phyloP scores from a whole-genome alignment of 1,284 basidiomycete genomes.

The Peniophora sp. region DNA sequence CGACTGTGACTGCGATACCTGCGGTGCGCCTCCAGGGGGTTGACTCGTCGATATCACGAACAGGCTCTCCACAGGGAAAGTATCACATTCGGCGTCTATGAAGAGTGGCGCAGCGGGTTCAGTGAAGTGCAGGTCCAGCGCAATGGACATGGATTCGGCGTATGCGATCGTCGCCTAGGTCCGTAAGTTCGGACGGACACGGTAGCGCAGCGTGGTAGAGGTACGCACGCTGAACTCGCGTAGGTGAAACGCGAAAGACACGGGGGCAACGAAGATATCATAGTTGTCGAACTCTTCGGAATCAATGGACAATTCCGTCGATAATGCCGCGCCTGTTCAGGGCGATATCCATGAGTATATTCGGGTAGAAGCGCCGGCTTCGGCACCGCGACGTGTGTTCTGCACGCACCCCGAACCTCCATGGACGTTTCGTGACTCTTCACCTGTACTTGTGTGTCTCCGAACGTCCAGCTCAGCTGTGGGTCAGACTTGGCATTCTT shows the following conservation, averaged over 20 bases:
- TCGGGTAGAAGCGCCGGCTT: no score
- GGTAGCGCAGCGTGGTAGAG: conserved; percentile 1
- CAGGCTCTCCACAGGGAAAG: conserved; percentile 39
- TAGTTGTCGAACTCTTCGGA: conserved; percentile 74
- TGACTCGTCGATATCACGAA: conserved; percentile 73
- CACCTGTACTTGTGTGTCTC: conserved; percentile 54
- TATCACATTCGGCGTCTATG: conserved; percentile 62
- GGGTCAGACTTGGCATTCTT: conserved; percentile 60
- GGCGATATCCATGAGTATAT: neutral
- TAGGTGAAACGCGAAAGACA: conserved; percentile 68
- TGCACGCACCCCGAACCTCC: conserved; percentile 51
- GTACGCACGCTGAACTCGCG: conserved; percentile 68
- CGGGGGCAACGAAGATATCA: conserved; percentile 49
- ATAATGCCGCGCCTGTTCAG: conserved; percentile 23
- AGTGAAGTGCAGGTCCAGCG: conserved; percentile 67
- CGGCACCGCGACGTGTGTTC: neutral
- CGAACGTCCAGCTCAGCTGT: conserved; percentile 71
- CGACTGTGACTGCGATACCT: conserved; percentile 11
- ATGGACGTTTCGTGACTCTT: conserved; percentile 60
- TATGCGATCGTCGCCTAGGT: conserved; percentile 66
- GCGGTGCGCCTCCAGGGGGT: conserved; percentile 28
- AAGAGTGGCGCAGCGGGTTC: conserved; percentile 64
- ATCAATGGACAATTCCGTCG: conserved; percentile 66
- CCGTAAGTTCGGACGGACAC: conserved; percentile 1
- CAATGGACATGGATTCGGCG: conserved; percentile 57